phyloP scores from a whole-genome alignment of 2,329 filamentous ascomycete genomes.

The Phialophora tarda region DNA sequence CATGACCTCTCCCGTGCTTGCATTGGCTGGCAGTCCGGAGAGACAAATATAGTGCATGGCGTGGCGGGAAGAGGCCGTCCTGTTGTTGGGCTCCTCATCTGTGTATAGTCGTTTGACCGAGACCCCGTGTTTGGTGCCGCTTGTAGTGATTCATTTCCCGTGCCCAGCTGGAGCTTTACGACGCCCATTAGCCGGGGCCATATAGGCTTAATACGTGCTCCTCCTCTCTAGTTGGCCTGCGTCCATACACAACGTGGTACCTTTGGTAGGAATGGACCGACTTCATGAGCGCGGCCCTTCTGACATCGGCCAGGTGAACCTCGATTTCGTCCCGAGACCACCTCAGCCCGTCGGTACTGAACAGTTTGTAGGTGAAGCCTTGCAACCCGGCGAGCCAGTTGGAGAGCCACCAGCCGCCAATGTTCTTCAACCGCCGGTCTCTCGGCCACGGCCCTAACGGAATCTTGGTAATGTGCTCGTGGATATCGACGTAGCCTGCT shows the following conservation, averaged over 20 bases:
- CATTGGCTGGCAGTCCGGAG: background rate
- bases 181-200: slow-evolving; percentile 18
- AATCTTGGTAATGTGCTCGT: slow-evolving; percentile 59
- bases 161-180: background rate
- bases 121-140: background rate
- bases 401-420: slow-evolving; percentile 57
- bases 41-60: background rate
- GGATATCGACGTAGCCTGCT: slow-evolving; percentile 63
- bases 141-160: background rate
- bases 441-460: slow-evolving; percentile 59
- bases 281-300: slow-evolving; percentile 49
- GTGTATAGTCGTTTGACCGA: background rate
- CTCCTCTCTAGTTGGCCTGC: slow-evolving; percentile 38
- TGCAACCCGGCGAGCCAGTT: slow-evolving; percentile 54
- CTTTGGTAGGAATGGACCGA: slow-evolving; percentile 51
- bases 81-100: background rate
- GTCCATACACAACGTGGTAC: slow-evolving; percentile 47
- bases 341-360: slow-evolving; percentile 46
- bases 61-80: background rate
- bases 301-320: slow-evolving; percentile 53
- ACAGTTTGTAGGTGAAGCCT: slow-evolving; percentile 53
- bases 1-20: background rate
- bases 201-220: slow-evolving; percentile 27
- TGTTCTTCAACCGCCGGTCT: slow-evolving; percentile 53
- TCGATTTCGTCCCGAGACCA: slow-evolving; percentile 55